Conservation (phyloP, 495 filamentous ascomycete genomes). For the Chaetomium cochliodes region DNA sequence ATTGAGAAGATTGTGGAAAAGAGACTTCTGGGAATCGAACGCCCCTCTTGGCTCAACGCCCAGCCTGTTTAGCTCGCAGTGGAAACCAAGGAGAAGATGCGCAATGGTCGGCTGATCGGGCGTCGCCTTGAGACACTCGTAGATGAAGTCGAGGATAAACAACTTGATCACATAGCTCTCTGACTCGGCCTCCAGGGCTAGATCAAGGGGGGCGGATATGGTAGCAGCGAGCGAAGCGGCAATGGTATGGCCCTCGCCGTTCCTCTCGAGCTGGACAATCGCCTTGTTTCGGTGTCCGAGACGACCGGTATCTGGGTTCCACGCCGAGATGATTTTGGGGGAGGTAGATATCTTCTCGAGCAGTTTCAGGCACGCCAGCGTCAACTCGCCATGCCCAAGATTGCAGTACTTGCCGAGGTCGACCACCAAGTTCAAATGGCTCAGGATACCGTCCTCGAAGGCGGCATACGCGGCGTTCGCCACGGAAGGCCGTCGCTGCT, state of each 20-base stretch:
- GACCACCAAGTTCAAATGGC: conserved; percentile 70
- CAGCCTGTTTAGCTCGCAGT: conserved; percentile 64
- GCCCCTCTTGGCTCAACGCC: conserved; percentile 60
- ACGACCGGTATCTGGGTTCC: conserved; percentile 49
- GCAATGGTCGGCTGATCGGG: conserved; percentile 75
- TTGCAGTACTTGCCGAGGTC: conserved; percentile 81
- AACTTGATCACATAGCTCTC: conserved; percentile 73
- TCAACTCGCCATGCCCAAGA: conserved; percentile 71
- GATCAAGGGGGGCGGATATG: conserved; percentile 61
- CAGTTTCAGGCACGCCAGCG: conserved; percentile 71
- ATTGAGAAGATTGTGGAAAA: conserved; percentile 77
- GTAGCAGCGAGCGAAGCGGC: conserved; percentile 64
- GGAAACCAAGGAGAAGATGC: conserved; percentile 87
- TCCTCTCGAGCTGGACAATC: conserved; percentile 70
- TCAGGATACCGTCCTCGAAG: conserved; percentile 89
- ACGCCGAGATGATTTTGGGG: conserved; percentile 62
- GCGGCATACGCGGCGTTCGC: conserved; percentile 72
- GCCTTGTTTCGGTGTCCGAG: conserved; percentile 69
- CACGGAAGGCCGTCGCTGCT: conserved; percentile 45
- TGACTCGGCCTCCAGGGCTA: conserved; percentile 60
- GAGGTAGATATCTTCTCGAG: conserved; percentile 84
- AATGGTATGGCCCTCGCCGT: conserved; percentile 67
- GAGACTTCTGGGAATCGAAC: conserved; percentile 65
- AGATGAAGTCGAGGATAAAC: conserved; percentile 76
- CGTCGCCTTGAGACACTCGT: conserved; percentile 67